Evolutionary conservation across 2,329 filamentous ascomycete genomes (phyloP).

Genomic region (Tolypocladium paradoxum): DNA sequence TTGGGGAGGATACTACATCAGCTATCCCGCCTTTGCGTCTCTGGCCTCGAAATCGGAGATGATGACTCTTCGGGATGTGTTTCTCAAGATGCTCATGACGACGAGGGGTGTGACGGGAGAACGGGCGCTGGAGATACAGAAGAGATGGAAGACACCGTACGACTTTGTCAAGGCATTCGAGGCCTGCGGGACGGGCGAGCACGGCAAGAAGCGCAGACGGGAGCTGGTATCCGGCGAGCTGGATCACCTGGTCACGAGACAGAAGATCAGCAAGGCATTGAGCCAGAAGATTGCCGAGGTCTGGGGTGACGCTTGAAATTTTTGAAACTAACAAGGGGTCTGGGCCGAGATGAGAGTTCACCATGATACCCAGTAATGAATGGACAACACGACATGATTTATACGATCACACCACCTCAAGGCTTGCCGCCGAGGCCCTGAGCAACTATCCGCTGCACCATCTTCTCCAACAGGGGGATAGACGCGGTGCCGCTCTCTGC

Average conservation of each 20-base stretch:
- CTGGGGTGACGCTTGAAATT: conserved; percentile 47
- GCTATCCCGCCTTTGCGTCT: conserved; percentile 60
- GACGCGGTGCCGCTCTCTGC: conserved; percentile 39
- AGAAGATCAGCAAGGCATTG: conserved; percentile 54
- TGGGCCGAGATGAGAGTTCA: conserved; percentile 1
- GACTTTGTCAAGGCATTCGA: conserved; percentile 62
- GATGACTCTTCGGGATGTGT: conserved; percentile 64
- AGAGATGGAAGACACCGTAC: conserved; percentile 63
- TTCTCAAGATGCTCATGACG: conserved; percentile 79
- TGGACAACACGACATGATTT: neutral
- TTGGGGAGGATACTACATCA: conserved; percentile 46
- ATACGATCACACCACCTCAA: conserved; percentile 1
- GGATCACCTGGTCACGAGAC: conserved; percentile 50
- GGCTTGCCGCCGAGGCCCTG: conserved; percentile 34
- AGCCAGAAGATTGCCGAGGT: conserved; percentile 63
- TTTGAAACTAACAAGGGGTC: neutral
- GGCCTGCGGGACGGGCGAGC: conserved; percentile 35
- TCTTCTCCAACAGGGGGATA: conserved; percentile 54
- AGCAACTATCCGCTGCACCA: conserved; percentile 65
- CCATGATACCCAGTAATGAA: conserved; percentile 10
- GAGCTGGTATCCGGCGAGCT: conserved; percentile 50
- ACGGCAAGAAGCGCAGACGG: conserved; percentile 43
- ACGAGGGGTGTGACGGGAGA: conserved; percentile 65
- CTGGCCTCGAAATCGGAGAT: conserved; percentile 66
- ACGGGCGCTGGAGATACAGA: conserved; percentile 70